Evolutionary conservation across 768 basidiomycete species (phyloP).

Genomic region (Naganishia vishniacii): DNA sequence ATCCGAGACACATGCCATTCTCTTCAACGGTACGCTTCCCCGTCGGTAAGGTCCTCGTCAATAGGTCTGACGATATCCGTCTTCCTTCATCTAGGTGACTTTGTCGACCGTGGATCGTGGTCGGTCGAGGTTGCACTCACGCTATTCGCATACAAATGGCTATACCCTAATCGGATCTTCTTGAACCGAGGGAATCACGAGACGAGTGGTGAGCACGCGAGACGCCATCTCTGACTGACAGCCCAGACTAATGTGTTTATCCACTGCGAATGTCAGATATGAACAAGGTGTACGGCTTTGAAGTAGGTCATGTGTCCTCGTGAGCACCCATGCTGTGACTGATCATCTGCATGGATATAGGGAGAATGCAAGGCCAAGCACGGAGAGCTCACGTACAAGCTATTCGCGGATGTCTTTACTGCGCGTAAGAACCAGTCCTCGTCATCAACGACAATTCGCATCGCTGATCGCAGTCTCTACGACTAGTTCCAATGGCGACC

Average conservation of each 20-base stretch:
- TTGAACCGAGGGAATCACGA: constrained; percentile 92
- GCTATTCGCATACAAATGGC: constrained; percentile 94
- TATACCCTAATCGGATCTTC: constrained; percentile 81
- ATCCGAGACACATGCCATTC: constrained; percentile 64
- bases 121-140: constrained; percentile 64
- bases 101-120: constrained; percentile 80
- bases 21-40: constrained; percentile 42
- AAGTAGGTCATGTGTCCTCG: constrained; percentile 17
- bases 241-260: not conserved
- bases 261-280: constrained; percentile 57
- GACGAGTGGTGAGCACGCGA: constrained; percentile 34
- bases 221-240: constrained; percentile 21
- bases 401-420: constrained; percentile 92
- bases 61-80: not conserved
- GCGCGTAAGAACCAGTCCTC: constrained; percentile 56
- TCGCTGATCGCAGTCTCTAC: constrained; percentile 1
- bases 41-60: constrained; percentile 3
- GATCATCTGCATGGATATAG: constrained; percentile 43
- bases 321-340: too few relatives aligned
- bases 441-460: not conserved
- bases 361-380: constrained; percentile 96
- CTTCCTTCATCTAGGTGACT: constrained; percentile 60
- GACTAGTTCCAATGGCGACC: constrained; percentile 81
- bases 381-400: constrained; percentile 90
- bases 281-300: constrained; percentile 60